Evolutionary conservation across 768 basidiomycete genomes (phyloP).

Genomic region (Antrodiella citrinella): DNA sequence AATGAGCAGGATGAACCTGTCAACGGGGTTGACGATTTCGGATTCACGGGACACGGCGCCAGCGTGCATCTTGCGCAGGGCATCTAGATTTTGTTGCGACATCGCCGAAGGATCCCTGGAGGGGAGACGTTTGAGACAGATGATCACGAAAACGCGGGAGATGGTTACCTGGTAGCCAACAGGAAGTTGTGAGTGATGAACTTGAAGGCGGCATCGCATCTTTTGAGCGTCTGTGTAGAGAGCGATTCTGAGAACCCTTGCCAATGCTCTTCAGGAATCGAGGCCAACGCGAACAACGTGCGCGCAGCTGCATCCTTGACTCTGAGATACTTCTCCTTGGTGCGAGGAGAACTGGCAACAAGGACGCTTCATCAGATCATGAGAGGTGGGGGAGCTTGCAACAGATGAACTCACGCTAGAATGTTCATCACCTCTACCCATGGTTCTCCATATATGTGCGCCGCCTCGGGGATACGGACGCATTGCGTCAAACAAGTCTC

Average conservation of each 20-base stretch:
- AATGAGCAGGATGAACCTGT: background rate
- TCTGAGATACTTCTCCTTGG: background rate
- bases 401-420: background rate
- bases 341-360: background rate
- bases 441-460: background rate
- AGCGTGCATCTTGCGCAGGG: background rate
- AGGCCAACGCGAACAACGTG: background rate
- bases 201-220: background rate
- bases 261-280: background rate
- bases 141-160: background rate
- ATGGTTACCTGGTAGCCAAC: background rate
- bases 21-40: background rate
- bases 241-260: background rate
- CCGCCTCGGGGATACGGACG: background rate
- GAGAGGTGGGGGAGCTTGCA: background rate
- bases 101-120: background rate
- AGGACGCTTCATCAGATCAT: background rate
- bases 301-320: background rate
- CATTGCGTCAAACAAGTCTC: background rate
- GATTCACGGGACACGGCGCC: background rate
- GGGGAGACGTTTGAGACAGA: background rate
- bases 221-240: background rate
- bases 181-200: background rate
- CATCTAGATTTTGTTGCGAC: no score
- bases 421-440: background rate